These are phyloP conservation scores for Malassezia equina DNA, from an alignment of 1,284 basidiomycete species.

Conservation along the genomic window DNA sequence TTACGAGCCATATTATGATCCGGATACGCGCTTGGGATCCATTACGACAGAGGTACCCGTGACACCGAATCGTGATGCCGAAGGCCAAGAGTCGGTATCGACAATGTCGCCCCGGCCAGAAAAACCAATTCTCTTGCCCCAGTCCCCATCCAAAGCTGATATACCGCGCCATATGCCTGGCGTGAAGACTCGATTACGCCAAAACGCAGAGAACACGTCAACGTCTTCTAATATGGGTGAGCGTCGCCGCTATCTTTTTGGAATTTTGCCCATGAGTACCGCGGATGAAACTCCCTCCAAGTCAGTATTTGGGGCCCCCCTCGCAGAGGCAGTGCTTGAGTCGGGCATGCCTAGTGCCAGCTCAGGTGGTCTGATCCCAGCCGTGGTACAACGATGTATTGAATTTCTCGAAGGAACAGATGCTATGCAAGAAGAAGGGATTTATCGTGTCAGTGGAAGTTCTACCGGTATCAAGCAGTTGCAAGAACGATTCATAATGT, in stretches of 20 bases:
- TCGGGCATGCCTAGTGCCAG: conserved; percentile 60
- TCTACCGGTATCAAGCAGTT: conserved; percentile 79
- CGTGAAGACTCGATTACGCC: neutral
- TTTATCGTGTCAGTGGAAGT: conserved; percentile 64
- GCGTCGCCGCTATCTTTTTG: conserved; percentile 3
- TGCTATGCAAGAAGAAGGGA: conserved; percentile 91
- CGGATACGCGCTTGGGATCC: neutral
- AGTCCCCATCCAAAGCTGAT: neutral
- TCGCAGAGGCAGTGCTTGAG: conserved; percentile 77
- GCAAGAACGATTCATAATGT: conserved; percentile 81
- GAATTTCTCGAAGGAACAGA: conserved; percentile 58
- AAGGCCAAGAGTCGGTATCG: neutral
- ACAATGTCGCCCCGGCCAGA: neutral
- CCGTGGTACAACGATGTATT: conserved; percentile 78
- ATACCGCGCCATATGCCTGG: neutral
- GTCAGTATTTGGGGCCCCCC: conserved; percentile 71
- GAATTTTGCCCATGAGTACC: neutral
- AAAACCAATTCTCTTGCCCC: neutral
- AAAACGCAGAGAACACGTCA: neutral
- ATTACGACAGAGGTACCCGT: neutral
- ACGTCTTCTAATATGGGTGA: neutral
- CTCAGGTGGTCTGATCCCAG: conserved; percentile 56
- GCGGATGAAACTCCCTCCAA: neutral
- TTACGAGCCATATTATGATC: neutral
- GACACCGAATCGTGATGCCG: neutral